phyloP scores from a whole-genome alignment of 495 filamentous ascomycete genomes.

The Immersiella caudata region DNA sequence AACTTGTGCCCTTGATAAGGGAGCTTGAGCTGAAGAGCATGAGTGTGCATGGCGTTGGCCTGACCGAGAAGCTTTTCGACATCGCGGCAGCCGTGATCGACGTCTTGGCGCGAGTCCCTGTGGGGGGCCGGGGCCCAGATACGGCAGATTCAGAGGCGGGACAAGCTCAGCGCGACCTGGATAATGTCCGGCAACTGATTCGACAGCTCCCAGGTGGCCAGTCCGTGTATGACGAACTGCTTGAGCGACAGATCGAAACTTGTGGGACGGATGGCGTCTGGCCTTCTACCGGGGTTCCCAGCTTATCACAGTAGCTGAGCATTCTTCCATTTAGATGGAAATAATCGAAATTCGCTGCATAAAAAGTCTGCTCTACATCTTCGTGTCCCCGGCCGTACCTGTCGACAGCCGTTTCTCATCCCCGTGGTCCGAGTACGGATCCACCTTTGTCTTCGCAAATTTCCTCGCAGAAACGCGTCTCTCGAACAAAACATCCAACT shows the following conservation, averaged over 20 bases:
- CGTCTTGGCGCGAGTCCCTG: conserved; percentile 45
- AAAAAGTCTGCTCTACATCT: not conserved
- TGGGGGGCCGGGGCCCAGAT: not conserved
- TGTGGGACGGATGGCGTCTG: no score
- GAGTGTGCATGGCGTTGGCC: conserved; percentile 63
- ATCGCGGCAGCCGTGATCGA: conserved; percentile 59
- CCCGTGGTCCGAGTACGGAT: not conserved
- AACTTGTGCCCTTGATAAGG: conserved; percentile 57
- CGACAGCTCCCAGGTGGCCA: not conserved
- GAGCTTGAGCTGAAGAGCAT: conserved; percentile 56
- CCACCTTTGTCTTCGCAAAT: not conserved
- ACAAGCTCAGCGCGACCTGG: not conserved
- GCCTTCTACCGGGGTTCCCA: no score
- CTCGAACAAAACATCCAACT: conserved; percentile 63
- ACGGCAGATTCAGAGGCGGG: not conserved
- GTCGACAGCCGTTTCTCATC: not conserved
- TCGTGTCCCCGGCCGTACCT: not conserved
- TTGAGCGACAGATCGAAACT: not conserved
- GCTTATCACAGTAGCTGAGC: no score
- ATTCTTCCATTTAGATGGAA: no score
- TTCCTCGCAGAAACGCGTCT: conserved; percentile 37
- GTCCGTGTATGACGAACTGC: not conserved
- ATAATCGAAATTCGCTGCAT: no score
- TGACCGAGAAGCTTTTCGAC: conserved; percentile 62
- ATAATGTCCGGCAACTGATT: not conserved